These are phyloP conservation scores for Rhododendron henanense DNA, from an alignment of 148 eudicot genomes.

Conservation along the genomic window DNA sequence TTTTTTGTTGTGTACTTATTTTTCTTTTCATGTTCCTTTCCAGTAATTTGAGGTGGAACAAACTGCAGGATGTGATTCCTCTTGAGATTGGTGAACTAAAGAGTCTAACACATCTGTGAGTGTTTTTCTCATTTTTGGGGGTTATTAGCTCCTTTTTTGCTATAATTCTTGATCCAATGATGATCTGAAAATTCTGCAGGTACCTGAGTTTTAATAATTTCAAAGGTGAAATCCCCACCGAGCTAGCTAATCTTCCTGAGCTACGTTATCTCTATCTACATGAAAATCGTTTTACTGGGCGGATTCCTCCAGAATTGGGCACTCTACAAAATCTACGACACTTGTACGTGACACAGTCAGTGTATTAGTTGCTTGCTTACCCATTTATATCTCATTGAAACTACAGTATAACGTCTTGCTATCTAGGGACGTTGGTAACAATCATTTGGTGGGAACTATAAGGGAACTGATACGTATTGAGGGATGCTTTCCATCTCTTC, in stretches of 20 bases:
- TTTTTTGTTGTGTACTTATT: neutral
- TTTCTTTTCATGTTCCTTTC: conserved; percentile 12
- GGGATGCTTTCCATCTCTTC: conserved; percentile 93
- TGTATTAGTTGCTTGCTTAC: neutral
- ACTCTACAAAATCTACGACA: conserved; percentile 72
- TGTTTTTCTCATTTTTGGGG: conserved; percentile 18
- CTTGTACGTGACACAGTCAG: conserved; percentile 38
- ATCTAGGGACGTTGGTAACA: conserved; percentile 83
- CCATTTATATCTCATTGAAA: neutral
- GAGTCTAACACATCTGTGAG: conserved; percentile 93
- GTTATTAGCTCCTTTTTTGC: neutral
- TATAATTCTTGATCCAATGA: neutral
- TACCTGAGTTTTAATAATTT: conserved; percentile 93
- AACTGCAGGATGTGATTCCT: conserved; percentile 90
- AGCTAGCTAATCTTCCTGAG: conserved; percentile 87
- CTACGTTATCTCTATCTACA: conserved; percentile 80
- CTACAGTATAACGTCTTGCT: conserved; percentile 11
- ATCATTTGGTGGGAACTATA: conserved; percentile 92
- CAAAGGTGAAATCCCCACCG: conserved; percentile 93
- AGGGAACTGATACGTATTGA: conserved; percentile 92
- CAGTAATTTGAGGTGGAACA: conserved; percentile 98
- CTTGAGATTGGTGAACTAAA: conserved; percentile 92
- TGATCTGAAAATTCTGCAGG: conserved; percentile 31
- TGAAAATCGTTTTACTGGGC: conserved; percentile 83
- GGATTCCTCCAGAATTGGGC: conserved; percentile 93